Percentiles rank a stretch among this genome's conserved stretches.
Conservation (phyloP, 306 rosid genomes). For the Pyrus bretschneideri region DNA sequence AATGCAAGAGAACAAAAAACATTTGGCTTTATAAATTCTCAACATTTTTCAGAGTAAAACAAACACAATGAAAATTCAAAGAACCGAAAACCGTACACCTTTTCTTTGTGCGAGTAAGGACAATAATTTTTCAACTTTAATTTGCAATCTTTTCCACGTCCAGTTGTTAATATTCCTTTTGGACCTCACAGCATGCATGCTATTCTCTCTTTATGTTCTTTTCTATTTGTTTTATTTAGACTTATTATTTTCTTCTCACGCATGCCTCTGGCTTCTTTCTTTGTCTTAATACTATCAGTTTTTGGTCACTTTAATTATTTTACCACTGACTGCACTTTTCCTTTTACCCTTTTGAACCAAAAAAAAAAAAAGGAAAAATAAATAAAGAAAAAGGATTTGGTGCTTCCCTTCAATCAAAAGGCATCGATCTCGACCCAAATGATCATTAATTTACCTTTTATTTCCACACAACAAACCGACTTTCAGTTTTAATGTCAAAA, state of each 20-base stretch:
- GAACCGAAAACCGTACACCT: slow-evolving; percentile 20
- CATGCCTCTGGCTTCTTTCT: neutral
- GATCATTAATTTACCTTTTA: neutral
- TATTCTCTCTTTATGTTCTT: neutral
- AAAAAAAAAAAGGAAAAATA: no score
- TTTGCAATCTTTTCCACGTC: slow-evolving; percentile 13
- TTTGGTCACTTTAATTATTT: neutral
- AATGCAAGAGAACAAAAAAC: neutral
- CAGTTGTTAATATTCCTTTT: slow-evolving; percentile 24
- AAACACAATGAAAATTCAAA: neutral
- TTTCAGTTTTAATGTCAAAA: neutral
- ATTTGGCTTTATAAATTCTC: neutral
- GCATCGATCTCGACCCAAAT: neutral
- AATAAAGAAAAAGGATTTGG: neutral
- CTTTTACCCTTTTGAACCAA: slow-evolving; percentile 3
- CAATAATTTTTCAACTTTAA: slow-evolving; percentile 13
- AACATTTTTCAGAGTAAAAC: neutral
- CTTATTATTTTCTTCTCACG: slow-evolving; percentile 10
- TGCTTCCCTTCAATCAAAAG: slow-evolving; percentile 6
- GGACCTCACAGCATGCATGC: slow-evolving; percentile 17
- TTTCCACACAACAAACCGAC: neutral
- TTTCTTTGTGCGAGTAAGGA: slow-evolving; percentile 5
- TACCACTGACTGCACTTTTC: neutral
- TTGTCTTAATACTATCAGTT: neutral
- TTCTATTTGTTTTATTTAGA: neutral